A percentile compares a stretch with the other conserved stretches of the same genome.
Conservation (phyloP, 768 basidiomycete species). For the Tricholoma saponaceum region DNA sequence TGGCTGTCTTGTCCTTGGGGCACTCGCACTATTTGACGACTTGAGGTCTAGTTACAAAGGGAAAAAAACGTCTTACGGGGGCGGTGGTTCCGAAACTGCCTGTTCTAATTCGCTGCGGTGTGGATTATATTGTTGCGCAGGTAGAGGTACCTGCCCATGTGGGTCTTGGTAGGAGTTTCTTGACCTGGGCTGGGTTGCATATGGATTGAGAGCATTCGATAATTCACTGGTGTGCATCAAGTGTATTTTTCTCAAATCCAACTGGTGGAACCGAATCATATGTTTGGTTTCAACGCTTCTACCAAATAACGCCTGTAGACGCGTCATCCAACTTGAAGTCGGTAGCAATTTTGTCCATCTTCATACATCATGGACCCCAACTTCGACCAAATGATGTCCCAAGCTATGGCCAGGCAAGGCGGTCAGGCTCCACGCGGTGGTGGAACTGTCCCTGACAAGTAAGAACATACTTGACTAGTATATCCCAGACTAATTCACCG, state of each 20-base stretch:
- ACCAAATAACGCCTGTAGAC: conserved; percentile 32
- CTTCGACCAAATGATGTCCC: conserved; percentile 47
- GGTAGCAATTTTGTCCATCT: too few relatives aligned
- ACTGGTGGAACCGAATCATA: not conserved
- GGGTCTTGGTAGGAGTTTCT: conserved; percentile 24
- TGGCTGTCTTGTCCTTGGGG: conserved; percentile 21
- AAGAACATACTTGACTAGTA: conserved; percentile 15
- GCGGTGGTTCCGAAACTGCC: conserved; percentile 47
- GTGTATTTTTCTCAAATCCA: not conserved
- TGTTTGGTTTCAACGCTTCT: conserved; percentile 13
- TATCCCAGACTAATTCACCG: conserved; percentile 1
- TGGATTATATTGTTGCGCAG: conserved; percentile 36
- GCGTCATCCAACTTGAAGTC: conserved; percentile 39
- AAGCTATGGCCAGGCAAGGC: conserved; percentile 38
- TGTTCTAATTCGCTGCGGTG: conserved; percentile 65
- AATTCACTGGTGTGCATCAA: conserved; percentile 69
- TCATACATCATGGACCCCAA: conserved; percentile 42
- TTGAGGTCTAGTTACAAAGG: not conserved
- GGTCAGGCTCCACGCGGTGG: conserved; percentile 42
- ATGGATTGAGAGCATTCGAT: conserved; percentile 74
- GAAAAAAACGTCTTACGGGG: conserved; percentile 29
- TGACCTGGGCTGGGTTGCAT: conserved; percentile 42
- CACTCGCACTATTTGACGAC: conserved; percentile 10
- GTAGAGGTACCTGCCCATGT: conserved; percentile 23
- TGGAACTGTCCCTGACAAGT: conserved; percentile 73